A percentile compares a stretch with the other conserved stretches of the same genome.
phyloP scores from a whole-genome alignment of 768 basidiomycete species.

The Tubosaeta brunneosetosa region DNA sequence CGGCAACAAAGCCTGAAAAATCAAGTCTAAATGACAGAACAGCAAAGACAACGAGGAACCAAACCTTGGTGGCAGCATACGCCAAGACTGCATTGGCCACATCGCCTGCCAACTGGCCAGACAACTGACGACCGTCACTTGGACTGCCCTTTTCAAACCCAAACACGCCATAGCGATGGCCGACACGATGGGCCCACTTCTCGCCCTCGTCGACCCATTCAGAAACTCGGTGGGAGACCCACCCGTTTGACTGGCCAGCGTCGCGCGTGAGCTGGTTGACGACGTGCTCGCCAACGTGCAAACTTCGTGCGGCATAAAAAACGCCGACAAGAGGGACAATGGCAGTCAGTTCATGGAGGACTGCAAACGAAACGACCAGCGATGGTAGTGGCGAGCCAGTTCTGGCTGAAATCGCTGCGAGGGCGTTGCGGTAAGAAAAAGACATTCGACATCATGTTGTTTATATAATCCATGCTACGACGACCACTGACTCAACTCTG shows the following conservation, averaged over 20 bases:
- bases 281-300: constrained; percentile 67
- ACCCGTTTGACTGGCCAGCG: constrained; percentile 25
- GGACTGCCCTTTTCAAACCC: constrained; percentile 57
- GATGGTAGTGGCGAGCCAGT: constrained; percentile 77
- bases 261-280: constrained; percentile 38
- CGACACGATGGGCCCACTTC: constrained; percentile 63
- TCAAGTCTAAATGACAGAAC: background rate
- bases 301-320: constrained; percentile 62
- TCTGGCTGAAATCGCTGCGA: constrained; percentile 57
- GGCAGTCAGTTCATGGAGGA: constrained; percentile 85
- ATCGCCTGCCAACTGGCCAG: constrained; percentile 59
- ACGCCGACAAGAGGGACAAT: constrained; percentile 67
- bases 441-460: constrained; percentile 14
- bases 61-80: constrained; percentile 75
- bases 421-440: constrained; percentile 46
- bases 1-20: constrained; percentile 63
- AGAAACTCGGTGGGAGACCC: constrained; percentile 41
- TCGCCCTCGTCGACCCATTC: constrained; percentile 79
- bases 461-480: constrained; percentile 20
- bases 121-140: constrained; percentile 7
- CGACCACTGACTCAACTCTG: background rate
- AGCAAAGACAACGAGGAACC: constrained; percentile 2
- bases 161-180: constrained; percentile 74
- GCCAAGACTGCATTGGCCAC: constrained; percentile 81
- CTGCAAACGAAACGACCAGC: constrained; percentile 68